phyloP scores from a whole-genome alignment of 192 early-diverging fungal genomes.

The Pilaira anomala region DNA sequence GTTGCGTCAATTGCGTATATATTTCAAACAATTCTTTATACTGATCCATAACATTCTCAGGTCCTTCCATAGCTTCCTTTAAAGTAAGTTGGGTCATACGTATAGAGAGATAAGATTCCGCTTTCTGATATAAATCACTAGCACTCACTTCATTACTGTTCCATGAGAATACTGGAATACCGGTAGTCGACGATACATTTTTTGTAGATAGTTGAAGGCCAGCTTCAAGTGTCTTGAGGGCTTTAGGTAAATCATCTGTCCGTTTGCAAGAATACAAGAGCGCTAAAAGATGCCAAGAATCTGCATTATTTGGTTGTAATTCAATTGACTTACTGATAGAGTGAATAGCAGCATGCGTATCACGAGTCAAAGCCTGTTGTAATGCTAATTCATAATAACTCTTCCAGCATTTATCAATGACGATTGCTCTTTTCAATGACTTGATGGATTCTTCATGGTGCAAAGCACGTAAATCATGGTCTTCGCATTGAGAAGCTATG shows the following conservation, averaged over 20 bases:
- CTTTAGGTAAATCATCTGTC: constrained; percentile 60
- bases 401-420: constrained; percentile 49
- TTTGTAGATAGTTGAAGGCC: constrained; percentile 47
- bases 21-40: constrained; percentile 8
- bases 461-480: not conserved
- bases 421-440: constrained; percentile 45
- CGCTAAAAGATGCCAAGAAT: constrained; percentile 71
- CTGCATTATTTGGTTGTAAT: constrained; percentile 51
- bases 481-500: constrained; percentile 8
- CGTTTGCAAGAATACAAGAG: constrained; percentile 55
- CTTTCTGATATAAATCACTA: constrained; percentile 48
- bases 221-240: constrained; percentile 61
- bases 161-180: constrained; percentile 10
- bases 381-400: constrained; percentile 60
- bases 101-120: constrained; percentile 33
- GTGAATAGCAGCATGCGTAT: constrained; percentile 50
- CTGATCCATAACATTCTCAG: constrained; percentile 25
- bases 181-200: not conserved
- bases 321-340: constrained; percentile 54
- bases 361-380: constrained; percentile 62
- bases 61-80: constrained; percentile 39
- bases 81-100: constrained; percentile 9
- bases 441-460: not conserved
- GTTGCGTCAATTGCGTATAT: constrained; percentile 4
- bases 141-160: constrained; percentile 52